Base-by-base conservation (phyloP, 2,329 filamentous ascomycete genomes). In the Cladophialophora immunda region DNA sequence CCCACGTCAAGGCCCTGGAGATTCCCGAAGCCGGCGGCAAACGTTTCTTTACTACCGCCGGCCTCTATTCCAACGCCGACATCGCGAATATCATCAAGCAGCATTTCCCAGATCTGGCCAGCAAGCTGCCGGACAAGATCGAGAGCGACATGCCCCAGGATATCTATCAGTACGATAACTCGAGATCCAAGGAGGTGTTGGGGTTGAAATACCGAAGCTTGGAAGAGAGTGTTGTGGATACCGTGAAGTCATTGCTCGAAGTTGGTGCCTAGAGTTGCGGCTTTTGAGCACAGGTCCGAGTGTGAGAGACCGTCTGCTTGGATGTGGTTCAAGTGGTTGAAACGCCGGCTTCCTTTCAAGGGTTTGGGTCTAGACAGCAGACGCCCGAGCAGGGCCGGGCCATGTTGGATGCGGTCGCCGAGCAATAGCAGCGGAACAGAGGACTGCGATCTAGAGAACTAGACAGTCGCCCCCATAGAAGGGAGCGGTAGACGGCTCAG, bases 181-280 rank as follows among this genome's bases (percentile, higher is more conserved):
- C 70, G 25, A 78, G 75, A 60, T 80, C 79, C n/a, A 76, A 76
- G 62, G 73, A 80, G 55, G 72, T 82, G 3, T 70, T 83, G 66
- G 79, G 80, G 1, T 65, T 82, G 36, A 73, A 80, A 62, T 83
- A 82, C 70, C 72, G 69, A 29, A 62, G 72, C n/a, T 67, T 81
- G 59, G 77, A 80, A 67, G 71, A 81, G 22, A 76, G 76, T 17
- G 68, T 81, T 52, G 71, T 71, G 32, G 80, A 81, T 53, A 78
- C 78, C 4, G 75, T 80, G 19, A 86, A 86, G 78, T 89, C 86
- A 34, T 76, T 93, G 73, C 84, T 90, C 75, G 79, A 78, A 41
- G 82, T 85, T 54, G 83, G 83, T 0, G 79, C 82, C 19, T 68
- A 52, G 36, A 38, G 13, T 22, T 15, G 8, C 50, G 6, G 19